A percentile compares a stretch with the other conserved stretches of the same genome.
Evolutionary conservation across 495 filamentous ascomycete species (phyloP).

Genomic region (Penicillium waksmanii): DNA sequence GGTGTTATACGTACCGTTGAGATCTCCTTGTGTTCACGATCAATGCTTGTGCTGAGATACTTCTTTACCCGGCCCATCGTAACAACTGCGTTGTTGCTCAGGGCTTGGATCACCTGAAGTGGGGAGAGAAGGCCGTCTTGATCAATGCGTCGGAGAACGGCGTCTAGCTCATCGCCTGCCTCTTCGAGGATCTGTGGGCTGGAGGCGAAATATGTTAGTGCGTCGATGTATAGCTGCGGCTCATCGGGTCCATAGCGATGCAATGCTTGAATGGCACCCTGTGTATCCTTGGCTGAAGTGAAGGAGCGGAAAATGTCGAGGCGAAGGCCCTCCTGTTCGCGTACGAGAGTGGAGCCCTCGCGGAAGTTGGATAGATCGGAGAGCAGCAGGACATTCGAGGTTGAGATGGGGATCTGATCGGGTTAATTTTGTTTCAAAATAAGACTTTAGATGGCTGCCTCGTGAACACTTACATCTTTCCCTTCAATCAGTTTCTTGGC

Average conservation of each 20-base stretch:
- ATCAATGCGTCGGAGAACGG: constrained; percentile 83
- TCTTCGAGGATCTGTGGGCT: constrained; percentile 80
- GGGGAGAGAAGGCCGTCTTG: constrained; percentile 92
- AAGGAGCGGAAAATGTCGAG: constrained; percentile 98
- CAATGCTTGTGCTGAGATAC: constrained; percentile 86
- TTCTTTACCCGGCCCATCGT: constrained; percentile 97
- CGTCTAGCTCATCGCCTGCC: constrained; percentile 78
- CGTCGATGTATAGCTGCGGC: constrained; percentile 90
- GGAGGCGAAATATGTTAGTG: constrained; percentile 91
- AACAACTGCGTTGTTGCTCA: constrained; percentile 82
- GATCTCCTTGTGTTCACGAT: constrained; percentile 85
- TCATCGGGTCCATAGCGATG: constrained; percentile 90
- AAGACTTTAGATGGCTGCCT: no score
- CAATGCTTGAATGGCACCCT: constrained; percentile 84
- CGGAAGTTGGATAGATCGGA: constrained; percentile 90
- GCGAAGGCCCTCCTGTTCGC: constrained; percentile 87
- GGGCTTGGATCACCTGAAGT: constrained; percentile 92
- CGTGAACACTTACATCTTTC: constrained; percentile 57
- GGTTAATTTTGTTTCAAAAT: constrained; percentile 19
- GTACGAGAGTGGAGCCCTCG: constrained; percentile 88
- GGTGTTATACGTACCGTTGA: constrained; percentile 49
- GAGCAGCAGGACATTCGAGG: constrained; percentile 88
- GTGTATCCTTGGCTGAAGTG: constrained; percentile 89
- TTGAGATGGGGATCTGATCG: constrained; percentile 77
- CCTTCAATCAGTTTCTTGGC: constrained; percentile 82